Conservation (phyloP, 2,329 filamentous ascomycete species). For the Ophiostoma ips region DNA sequence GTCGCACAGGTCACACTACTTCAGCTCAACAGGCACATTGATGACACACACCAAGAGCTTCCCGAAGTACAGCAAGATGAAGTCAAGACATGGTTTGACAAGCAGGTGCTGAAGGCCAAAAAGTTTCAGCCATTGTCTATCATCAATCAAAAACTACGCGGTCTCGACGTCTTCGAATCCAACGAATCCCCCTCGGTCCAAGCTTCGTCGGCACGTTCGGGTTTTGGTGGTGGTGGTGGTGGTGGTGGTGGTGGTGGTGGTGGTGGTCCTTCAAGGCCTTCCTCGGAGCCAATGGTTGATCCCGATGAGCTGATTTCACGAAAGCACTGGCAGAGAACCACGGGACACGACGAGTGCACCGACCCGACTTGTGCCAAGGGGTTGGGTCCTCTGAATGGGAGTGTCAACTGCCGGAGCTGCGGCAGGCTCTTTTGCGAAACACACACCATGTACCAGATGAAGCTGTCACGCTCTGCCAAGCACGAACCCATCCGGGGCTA, state of each 20-base stretch:
- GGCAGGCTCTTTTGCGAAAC: slow-evolving; percentile 91
- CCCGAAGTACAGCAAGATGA: slow-evolving; percentile 83
- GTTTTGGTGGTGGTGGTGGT: slow-evolving; percentile 21
- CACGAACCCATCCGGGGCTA: slow-evolving; percentile 82
- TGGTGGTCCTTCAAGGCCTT: slow-evolving; percentile 26
- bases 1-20: slow-evolving; percentile 67
- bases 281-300: slow-evolving; percentile 37
- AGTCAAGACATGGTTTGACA: slow-evolving; percentile 94
- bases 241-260: slow-evolving; percentile 24
- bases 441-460: slow-evolving; percentile 99
- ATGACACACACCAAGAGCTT: slow-evolving; percentile 81
- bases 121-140: slow-evolving; percentile 83
- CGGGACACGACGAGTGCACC: slow-evolving; percentile 64
- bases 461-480: slow-evolving; percentile 73
- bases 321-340: slow-evolving; percentile 74
- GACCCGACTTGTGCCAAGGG: slow-evolving; percentile 76
- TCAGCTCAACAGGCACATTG: slow-evolving; percentile 75
- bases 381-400: slow-evolving; percentile 66
- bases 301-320: slow-evolving; percentile 83
- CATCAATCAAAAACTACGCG: slow-evolving; percentile 85
- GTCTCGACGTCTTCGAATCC: slow-evolving; percentile 84
- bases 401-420: slow-evolving; percentile 86
- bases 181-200: slow-evolving; percentile 50
- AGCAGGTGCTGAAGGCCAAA: slow-evolving; percentile 85
- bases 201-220: slow-evolving; percentile 14